Base-by-base conservation (phyloP, 805 yeast genomes). In the Barnettozyma salicaria region DNA sequence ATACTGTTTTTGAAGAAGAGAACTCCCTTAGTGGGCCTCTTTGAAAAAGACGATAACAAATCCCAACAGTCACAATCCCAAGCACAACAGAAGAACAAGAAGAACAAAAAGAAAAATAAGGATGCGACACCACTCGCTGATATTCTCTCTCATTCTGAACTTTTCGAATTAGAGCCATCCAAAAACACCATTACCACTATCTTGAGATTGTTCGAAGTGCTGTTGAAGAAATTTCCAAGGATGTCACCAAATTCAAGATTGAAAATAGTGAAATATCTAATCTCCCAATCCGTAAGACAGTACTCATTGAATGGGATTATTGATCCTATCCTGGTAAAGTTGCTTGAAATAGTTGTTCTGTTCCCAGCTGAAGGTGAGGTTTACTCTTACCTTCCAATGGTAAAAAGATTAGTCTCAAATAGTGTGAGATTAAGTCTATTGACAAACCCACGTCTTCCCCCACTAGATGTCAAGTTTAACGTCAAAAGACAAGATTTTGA, bases 401-500 rank as follows among this genome's bases (percentile, higher is more conserved):
- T 82, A 2, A 58, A 75, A 10, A 60, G 65, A 3, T 51, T 82
- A 6, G 54, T 81, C 41, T 58, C 68, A 11, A 56, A 63, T 28
- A 74, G 76, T 50, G 70, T 66, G 7, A 53, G 73, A 16, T 54
- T 79, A 28, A 74, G 84, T 50, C 65, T 81, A 1, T 65, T 85
- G 48, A 70, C 75, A 37, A 81, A 82, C 49, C 95, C 96, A 28
- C 67, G 92, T 50, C 73, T 86, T 48, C 95, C 96, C 44, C 41
- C 55, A 36, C 24, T 49, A 43, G 52, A 53, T 20, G 34, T 36
- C 7, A 45, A 44, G 12, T 50, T 42, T 33, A 49, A 45, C 19
- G 45, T 51, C 12, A 50, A 50, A 27, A 44, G 28, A 5, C 46
- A 40, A 8, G 43, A 37, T n/a, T 53, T 43, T 7, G 50, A 45